Percentiles rank a stretch among this genome's conserved stretches.
phyloP scores from a whole-genome alignment of 306 rosid species.

The Herpetospermum pedunculosum region DNA sequence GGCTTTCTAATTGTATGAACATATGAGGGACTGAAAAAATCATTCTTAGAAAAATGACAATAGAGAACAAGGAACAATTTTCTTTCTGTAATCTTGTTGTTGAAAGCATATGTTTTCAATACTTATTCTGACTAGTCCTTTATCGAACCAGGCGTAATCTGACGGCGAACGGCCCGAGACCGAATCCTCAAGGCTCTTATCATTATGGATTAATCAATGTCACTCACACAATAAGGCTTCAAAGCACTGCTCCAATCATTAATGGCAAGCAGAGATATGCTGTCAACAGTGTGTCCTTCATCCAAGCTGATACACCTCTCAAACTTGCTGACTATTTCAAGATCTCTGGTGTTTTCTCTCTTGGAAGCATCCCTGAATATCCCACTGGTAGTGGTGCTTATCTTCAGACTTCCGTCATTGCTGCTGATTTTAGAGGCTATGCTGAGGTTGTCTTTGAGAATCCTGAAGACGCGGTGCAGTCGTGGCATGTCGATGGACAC shows the following conservation, averaged over 20 bases:
- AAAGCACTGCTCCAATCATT: conserved; percentile 54
- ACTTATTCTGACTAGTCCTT: background rate
- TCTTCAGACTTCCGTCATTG: conserved; percentile 72
- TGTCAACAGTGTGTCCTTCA: conserved; percentile 64
- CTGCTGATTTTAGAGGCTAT: conserved; percentile 52
- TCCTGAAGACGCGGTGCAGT: conserved; percentile 53
- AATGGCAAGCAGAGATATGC: conserved; percentile 77
- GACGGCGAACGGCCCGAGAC: conserved; percentile 94
- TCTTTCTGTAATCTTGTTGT: background rate
- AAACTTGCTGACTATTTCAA: conserved; percentile 79
- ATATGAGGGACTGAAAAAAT: background rate
- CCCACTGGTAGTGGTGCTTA: conserved; percentile 53
- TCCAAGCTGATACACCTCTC: conserved; percentile 71
- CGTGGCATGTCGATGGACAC: conserved; percentile 82
- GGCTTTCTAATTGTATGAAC: background rate
- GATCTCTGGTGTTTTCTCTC: conserved; percentile 55
- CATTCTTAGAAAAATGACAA: background rate
- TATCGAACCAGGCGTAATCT: conserved; percentile 47
- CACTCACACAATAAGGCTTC: conserved; percentile 55
- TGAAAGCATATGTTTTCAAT: background rate
- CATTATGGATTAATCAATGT: conserved; percentile 71
- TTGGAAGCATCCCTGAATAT: conserved; percentile 44
- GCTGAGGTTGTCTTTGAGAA: conserved; percentile 66
- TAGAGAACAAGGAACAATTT: background rate
- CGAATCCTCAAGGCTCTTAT: conserved; percentile 90